phyloP scores from a whole-genome alignment of 1,284 basidiomycete genomes.

The Macrocystidia cucumis region DNA sequence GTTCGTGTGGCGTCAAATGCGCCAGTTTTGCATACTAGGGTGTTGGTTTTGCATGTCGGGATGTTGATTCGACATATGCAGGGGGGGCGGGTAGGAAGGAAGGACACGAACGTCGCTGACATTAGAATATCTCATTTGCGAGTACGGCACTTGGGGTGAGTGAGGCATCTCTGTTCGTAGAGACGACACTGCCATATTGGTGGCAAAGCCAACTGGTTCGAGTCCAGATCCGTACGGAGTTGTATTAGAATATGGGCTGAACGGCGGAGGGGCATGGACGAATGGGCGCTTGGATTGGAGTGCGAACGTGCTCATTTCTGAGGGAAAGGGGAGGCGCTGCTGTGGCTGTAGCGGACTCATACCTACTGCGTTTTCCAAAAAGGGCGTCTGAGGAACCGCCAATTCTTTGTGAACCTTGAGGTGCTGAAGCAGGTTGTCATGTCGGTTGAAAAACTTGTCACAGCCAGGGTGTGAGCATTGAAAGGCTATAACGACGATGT shows the following conservation, averaged over 20 bases:
- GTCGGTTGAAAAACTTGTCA: slow-evolving; percentile 76
- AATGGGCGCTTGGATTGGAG: slow-evolving; percentile 5
- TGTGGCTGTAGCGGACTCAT: slow-evolving; percentile 7
- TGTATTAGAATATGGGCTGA: slow-evolving; percentile 8
- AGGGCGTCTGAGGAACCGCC: slow-evolving; percentile 4
- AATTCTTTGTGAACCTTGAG: slow-evolving; percentile 49
- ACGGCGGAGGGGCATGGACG: slow-evolving; percentile 12
- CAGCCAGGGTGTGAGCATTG: slow-evolving; percentile 72
- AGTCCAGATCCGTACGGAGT: slow-evolving; percentile 14
- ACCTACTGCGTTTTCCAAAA: slow-evolving; percentile 5
- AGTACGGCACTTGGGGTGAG: slow-evolving; percentile 18
- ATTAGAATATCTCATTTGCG: too few species aligned
- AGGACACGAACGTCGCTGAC: too few species aligned
- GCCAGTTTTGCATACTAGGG: too few species aligned
- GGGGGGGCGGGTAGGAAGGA: too few species aligned
- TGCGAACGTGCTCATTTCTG: slow-evolving; percentile 1
- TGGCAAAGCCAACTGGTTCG: slow-evolving; percentile 21
- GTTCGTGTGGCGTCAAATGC: too few species aligned
- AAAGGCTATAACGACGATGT: slow-evolving; percentile 43
- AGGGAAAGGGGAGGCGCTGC: neutral
- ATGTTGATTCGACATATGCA: too few species aligned
- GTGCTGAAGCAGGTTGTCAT: slow-evolving; percentile 81
- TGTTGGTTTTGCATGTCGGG: too few species aligned
- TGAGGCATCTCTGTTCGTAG: slow-evolving; percentile 29
- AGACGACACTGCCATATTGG: slow-evolving; percentile 33